Evolutionary conservation across 2,329 filamentous ascomycete species (phyloP).

Genomic region (Aspergillus pseudoglaucus): DNA sequence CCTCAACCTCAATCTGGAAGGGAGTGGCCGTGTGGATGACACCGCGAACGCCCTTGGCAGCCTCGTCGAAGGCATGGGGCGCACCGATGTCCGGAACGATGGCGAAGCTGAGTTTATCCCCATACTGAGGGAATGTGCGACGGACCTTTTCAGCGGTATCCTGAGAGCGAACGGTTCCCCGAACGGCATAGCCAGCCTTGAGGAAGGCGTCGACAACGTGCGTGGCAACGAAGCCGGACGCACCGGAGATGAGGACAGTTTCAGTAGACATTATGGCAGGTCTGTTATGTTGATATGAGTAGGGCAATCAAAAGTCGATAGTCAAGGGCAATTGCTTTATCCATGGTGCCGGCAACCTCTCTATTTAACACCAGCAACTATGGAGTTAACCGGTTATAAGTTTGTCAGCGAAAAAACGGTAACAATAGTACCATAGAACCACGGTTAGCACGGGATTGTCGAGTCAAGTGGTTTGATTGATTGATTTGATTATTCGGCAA

Average conservation of each 20-base stretch:
- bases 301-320: slow-evolving; percentile 1
- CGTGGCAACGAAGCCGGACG: slow-evolving; percentile 24
- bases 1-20: slow-evolving; percentile 23
- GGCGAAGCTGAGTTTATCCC: slow-evolving; percentile 36
- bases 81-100: slow-evolving; percentile 39
- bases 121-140: slow-evolving; percentile 31
- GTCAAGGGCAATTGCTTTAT: no score
- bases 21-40: slow-evolving; percentile 39
- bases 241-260: slow-evolving; percentile 20
- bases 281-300: slow-evolving; percentile 2
- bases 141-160: slow-evolving; percentile 29
- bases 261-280: slow-evolving; percentile 6
- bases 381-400: not conserved
- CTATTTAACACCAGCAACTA: not conserved
- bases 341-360: no score
- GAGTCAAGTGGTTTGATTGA: not conserved
- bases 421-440: not conserved
- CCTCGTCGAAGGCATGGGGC: slow-evolving; percentile 30
- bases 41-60: slow-evolving; percentile 37
- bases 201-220: slow-evolving; percentile 23
- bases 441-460: not conserved
- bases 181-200: slow-evolving; percentile 16
- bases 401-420: not conserved
- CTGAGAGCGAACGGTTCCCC: slow-evolving; percentile 16
- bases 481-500: not conserved